Base-by-base conservation (phyloP, 2,329 filamentous ascomycete genomes). In the Trichoderma asperellum region DNA sequence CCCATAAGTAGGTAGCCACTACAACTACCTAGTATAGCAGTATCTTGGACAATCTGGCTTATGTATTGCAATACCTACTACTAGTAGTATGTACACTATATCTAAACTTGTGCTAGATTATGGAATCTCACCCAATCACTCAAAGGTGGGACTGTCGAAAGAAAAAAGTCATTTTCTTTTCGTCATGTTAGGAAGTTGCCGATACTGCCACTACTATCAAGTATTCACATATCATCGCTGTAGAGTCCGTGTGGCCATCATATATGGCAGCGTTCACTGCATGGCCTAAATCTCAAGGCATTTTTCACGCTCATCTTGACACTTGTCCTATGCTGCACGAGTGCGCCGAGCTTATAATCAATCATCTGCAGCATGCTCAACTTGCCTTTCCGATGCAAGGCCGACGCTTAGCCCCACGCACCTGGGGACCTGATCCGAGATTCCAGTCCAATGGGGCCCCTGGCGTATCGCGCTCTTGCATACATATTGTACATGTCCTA, bases 371-470 rank as follows among this genome's bases (percentile, higher is more conserved):
- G 37, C 24, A 43, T 55, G 61, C 61, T 59, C 43, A 37, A 59
- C 34, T 32, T 68, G 32, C 56, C 5, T 40, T 59, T 68, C 64
- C 40, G 64, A 60, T 49, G 32, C 56, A 68, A 27, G 56, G 34
- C 64, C 64, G 49, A 56, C 56, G 59, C 57, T 43, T 34, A 24
- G 59, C 47, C 58, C 66, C 66, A 53, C 58, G 59, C 34, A 52
- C 35, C 29, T 64, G 27, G 58, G 56, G 58, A n/a, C 59, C 12
- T 29, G 35, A 68, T 58, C 56, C 64, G 64, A 63, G 59, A 63
- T 62, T 57, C 66, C 56, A 60, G 56, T 53, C 64, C 64, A 68
- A 68, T 63, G 21, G 58, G 18, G 35, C 66, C 66, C 66, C 66
- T 68, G 66, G 56, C 64, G 24, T 40, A 53, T 35, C 57, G 52